Conservation (phyloP, 768 basidiomycete genomes). For the Tulasnella calospora region DNA sequence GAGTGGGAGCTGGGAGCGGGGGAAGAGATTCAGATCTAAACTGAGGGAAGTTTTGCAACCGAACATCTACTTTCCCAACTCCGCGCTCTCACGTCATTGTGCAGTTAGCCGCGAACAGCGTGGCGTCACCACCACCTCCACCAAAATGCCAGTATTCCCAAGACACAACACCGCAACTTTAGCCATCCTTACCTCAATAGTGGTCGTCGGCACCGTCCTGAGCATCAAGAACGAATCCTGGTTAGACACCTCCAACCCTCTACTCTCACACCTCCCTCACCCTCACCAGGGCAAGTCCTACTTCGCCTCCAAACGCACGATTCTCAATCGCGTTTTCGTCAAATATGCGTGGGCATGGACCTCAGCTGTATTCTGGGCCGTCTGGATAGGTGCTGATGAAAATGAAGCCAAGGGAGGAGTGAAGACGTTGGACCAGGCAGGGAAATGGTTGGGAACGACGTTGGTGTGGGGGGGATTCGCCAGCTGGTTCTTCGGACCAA, state of each 20-base stretch:
- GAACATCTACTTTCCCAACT: neutral
- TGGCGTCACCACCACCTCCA: neutral
- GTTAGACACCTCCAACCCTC: constrained; percentile 79
- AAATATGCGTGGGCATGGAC: constrained; percentile 94
- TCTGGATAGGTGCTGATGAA: constrained; percentile 50
- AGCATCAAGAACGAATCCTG: constrained; percentile 62
- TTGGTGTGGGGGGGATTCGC: constrained; percentile 70
- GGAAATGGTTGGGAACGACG: constrained; percentile 57
- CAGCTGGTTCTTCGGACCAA: constrained; percentile 83
- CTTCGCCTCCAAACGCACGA: constrained; percentile 49
- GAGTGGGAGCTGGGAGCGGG: neutral
- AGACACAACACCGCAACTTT: constrained; percentile 10
- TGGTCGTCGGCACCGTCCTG: constrained; percentile 59
- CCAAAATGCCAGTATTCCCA: constrained; percentile 18
- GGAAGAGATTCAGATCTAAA: constrained; percentile 4
- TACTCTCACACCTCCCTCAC: constrained; percentile 64
- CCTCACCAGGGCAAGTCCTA: constrained; percentile 44
- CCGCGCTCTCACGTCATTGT: neutral
- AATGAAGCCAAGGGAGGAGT: constrained; percentile 1
- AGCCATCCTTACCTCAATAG: constrained; percentile 35
- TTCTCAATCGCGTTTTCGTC: constrained; percentile 80
- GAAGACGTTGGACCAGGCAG: constrained; percentile 35
- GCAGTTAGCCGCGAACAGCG: neutral
- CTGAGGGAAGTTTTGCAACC: constrained; percentile 6
- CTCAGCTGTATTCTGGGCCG: constrained; percentile 55